phyloP scores from a whole-genome alignment of 2,329 filamentous ascomycete genomes.

The Clarireedia homoeocarpa region DNA sequence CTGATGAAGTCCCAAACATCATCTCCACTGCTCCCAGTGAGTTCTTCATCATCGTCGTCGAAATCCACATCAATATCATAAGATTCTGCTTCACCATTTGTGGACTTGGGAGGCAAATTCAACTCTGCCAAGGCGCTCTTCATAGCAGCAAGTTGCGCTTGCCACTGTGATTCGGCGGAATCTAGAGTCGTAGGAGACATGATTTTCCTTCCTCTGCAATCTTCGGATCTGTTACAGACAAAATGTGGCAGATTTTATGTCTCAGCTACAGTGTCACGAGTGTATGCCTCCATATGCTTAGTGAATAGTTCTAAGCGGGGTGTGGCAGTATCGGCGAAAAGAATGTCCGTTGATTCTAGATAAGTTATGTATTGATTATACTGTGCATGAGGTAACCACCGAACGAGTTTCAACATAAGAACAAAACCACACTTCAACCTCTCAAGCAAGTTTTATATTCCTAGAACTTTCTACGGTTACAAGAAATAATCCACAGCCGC shows the following conservation, averaged over 20 bases:
- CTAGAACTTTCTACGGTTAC: not conserved
- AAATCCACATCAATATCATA: conserved; percentile 53
- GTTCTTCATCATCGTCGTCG: conserved; percentile 52
- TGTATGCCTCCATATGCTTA: not conserved
- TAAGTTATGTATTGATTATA: not conserved
- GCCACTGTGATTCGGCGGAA: conserved; percentile 59
- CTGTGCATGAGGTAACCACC: not conserved
- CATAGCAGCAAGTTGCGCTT: conserved; percentile 79
- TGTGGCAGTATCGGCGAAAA: conserved; percentile 1
- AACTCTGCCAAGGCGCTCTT: conserved; percentile 72
- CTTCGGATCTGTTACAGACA: not conserved
- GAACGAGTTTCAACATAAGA: not conserved
- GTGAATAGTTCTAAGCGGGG: not conserved
- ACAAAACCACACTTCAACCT: not conserved
- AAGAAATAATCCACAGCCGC: conserved; percentile 18
- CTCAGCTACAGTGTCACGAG: not conserved
- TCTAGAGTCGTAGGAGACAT: conserved; percentile 6
- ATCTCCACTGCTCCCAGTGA: conserved; percentile 55
- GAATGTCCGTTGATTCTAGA: not conserved
- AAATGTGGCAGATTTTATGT: not conserved
- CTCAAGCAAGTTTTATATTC: not conserved
- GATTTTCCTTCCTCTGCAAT: not conserved
- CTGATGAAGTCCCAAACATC: conserved; percentile 93
- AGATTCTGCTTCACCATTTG: conserved; percentile 37
- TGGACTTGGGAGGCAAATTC: conserved; percentile 36